Conservation (phyloP, 2,329 filamentous ascomycete genomes). For the Stagonosporopsis vannaccii region DNA sequence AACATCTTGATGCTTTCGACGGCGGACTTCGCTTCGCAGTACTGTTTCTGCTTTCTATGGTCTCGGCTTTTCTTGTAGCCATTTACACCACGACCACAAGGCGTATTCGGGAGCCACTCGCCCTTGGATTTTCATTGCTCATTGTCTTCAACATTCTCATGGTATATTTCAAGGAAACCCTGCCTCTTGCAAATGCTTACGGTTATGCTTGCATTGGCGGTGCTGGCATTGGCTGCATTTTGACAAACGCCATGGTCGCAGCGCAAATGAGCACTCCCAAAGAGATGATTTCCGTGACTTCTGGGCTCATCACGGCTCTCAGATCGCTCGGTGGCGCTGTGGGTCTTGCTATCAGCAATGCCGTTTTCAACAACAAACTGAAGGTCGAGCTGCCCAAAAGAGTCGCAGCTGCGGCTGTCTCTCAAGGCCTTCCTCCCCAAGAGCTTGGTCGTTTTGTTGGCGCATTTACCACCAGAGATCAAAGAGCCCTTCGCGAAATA, state of each 20-base stretch:
- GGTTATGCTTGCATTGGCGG: not conserved
- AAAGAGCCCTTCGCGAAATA: too few species aligned
- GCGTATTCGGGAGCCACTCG: not conserved
- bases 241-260: not conserved
- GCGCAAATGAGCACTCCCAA: not conserved
- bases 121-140: not conserved
- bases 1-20: not conserved
- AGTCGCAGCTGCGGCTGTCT: not conserved
- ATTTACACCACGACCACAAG: not conserved
- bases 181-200: not conserved
- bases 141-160: not conserved
- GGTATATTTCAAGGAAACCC: not conserved
- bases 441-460: too few species aligned
- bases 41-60: not conserved
- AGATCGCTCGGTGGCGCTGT: not conserved
- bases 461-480: too few species aligned
- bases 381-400: not conserved
- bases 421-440: not conserved
- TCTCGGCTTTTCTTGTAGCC: not conserved
- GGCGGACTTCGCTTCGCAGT: not conserved
- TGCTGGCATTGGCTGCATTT: not conserved
- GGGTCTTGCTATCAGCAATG: constrained; percentile 1
- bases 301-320: not conserved
- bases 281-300: not conserved
- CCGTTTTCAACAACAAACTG: constrained; percentile 1